These are phyloP conservation scores for Sarcomyxa edulis DNA, from an alignment of 768 basidiomycete species.

Conservation along the genomic window DNA sequence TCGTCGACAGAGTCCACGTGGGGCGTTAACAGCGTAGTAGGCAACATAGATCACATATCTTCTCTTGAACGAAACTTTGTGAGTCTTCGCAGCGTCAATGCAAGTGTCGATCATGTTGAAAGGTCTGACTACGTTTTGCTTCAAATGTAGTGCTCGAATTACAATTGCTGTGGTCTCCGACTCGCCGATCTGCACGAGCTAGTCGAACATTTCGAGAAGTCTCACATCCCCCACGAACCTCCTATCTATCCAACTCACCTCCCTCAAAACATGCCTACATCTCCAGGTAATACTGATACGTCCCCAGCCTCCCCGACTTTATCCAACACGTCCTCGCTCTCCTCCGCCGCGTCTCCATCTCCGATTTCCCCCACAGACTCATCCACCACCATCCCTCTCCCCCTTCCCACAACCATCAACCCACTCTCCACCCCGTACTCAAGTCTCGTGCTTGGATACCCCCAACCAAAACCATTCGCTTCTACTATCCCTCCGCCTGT, in stretches of 20 bases:
- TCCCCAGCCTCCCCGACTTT: conserved; percentile 3
- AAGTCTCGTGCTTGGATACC: conserved; percentile 3
- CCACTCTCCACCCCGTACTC: conserved; percentile 1
- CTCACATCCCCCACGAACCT: conserved; percentile 25
- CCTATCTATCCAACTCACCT: conserved; percentile 23
- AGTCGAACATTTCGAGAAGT: conserved; percentile 46
- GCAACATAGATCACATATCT: conserved; percentile 20
- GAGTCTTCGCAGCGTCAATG: too few relatives aligned
- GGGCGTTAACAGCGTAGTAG: conserved; percentile 9
- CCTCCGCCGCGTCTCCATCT: conserved; percentile 6
- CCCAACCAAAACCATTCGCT: too few relatives aligned
- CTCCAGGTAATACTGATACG: too few relatives aligned
- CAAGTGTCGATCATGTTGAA: too few relatives aligned
- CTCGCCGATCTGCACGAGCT: conserved; percentile 45
- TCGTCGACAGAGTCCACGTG: too few relatives aligned
- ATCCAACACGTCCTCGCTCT: conserved; percentile 3
- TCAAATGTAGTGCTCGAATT: conserved; percentile 36
- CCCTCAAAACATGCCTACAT: neutral
- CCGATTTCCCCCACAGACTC: conserved; percentile 5
- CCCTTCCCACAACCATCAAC: neutral
- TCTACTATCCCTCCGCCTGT: too few relatives aligned
- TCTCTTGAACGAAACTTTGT: conserved; percentile 22
- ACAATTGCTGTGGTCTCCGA: conserved; percentile 40
- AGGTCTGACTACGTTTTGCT: too few relatives aligned
- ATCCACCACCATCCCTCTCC: neutral